Evolutionary conservation across 208 protist genomes (phyloP), one percentile per base, ranked within the genome.

Genomic region (Spongospora subterranea): DNA sequence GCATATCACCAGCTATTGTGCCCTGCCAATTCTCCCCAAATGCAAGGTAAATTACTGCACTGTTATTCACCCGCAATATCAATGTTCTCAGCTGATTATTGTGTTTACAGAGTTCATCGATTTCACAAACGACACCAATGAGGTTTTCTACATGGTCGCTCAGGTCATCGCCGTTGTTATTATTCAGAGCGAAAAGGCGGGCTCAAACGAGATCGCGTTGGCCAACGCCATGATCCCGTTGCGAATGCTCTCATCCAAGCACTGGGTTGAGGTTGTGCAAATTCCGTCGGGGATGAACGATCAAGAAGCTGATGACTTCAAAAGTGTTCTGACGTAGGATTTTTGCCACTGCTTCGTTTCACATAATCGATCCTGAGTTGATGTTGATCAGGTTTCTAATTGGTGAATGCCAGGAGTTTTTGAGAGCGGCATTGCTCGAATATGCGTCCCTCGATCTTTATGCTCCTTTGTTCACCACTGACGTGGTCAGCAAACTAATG

Each of bases 21-120:
- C n/a, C 17, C 71, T 35, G 71, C 71, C 35, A 45, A 35, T 13
- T 40, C 6, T 43, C 35, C 17, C 71, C 35, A 35, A 13, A 82
- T 82, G 71, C n/a, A 82, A 43, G 71, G 71, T 82, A 20, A 35
- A n/a, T 6, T 17, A n/a, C 17, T 17, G 71, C n/a, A n/a, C n/a
- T n/a, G n/a, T n/a, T n/a, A n/a, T n/a, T n/a, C n/a, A 20, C 71
- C 24, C 13, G 13, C 50, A 60, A 29, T 24, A 60, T 29, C 50
- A 82, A 82, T 6, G 71, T 35, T 82, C 40, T 43, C 35, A n/a
- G n/a, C 71, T 45, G 17, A 13, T 82, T 6, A 40, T 17, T 29
- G 20, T 29, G 54, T 82, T 43, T 82, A n/a, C 40, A 82, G 71
- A 82, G 71, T 82, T 82, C 71, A n/a, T 82, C n/a, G 71, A 82